These are phyloP conservation scores for Tolypocladium tundrense DNA, from an alignment of 2,329 filamentous ascomycete species.

Conservation along the genomic window DNA sequence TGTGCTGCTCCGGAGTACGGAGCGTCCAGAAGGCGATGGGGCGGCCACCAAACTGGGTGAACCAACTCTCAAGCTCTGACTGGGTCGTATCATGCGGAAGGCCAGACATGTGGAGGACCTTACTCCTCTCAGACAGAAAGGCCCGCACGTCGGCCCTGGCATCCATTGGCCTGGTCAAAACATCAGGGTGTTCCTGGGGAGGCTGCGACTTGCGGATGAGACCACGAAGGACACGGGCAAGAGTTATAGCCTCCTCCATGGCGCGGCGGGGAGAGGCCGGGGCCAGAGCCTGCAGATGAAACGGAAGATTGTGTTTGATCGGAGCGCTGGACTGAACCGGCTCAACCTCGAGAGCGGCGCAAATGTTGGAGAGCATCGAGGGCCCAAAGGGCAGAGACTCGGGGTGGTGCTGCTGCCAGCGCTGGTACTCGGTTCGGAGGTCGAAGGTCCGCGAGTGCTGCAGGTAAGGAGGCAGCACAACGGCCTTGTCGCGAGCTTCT, in stretches of 20 bases:
- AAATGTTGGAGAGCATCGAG: constrained; percentile 93
- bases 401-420: constrained; percentile 97
- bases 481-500: constrained; percentile 95
- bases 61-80: constrained; percentile 98
- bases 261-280: constrained; percentile 91
- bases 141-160: constrained; percentile 91
- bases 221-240: constrained; percentile 84
- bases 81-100: constrained; percentile 97
- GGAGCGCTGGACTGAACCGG: constrained; percentile 94
- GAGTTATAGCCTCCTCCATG: constrained; percentile 94
- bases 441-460: constrained; percentile 98
- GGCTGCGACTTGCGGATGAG: constrained; percentile 95
- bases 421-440: constrained; percentile 91
- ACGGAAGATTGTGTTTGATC: constrained; percentile 97
- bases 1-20: constrained; percentile 95
- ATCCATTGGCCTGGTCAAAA: constrained; percentile 91
- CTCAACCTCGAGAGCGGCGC: constrained; percentile 94
- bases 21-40: constrained; percentile 99
- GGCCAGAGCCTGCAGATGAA: constrained; percentile 91
- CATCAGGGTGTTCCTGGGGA: constrained; percentile 84
- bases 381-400: constrained; percentile 95
- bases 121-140: constrained; percentile 92
- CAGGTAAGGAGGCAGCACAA: constrained; percentile 89
- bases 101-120: constrained; percentile 96
- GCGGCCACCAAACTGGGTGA: constrained; percentile 94